Percentiles rank a stretch among this genome's conserved stretches.
phyloP scores from a whole-genome alignment of 2,329 filamentous ascomycete genomes.

The Xylariomycetidae sp. region DNA sequence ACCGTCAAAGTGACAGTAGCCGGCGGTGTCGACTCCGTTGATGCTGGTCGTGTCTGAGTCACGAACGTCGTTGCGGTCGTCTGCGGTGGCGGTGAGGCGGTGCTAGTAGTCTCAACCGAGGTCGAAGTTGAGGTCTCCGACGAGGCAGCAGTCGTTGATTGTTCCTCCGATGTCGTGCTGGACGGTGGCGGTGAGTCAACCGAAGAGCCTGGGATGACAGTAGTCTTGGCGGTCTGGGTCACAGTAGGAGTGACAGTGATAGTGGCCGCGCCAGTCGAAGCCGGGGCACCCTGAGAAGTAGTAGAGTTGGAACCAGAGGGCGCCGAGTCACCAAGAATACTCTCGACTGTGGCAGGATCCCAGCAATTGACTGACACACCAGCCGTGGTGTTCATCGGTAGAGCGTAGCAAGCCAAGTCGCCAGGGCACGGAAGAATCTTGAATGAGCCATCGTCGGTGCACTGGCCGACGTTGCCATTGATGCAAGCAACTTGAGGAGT shows the following conservation, averaged over 20 bases:
- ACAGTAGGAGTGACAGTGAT: constrained; percentile 20
- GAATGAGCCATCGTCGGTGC: constrained; percentile 34
- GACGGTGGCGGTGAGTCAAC: background rate
- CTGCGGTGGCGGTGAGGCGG: constrained; percentile 5
- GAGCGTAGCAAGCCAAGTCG: constrained; percentile 33
- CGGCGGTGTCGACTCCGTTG: constrained; percentile 4
- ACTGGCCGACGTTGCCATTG: constrained; percentile 41
- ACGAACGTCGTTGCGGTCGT: too few relatives aligned
- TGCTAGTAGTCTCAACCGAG: constrained; percentile 2
- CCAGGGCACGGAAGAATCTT: constrained; percentile 30
- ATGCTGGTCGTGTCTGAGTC: constrained; percentile 9
- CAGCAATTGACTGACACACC: constrained; percentile 47
- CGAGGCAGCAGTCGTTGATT: constrained; percentile 1
- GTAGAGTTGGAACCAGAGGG: constrained; percentile 7
- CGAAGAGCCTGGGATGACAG: constrained; percentile 4
- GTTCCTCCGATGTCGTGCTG: background rate
- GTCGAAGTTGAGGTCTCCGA: constrained; percentile 1
- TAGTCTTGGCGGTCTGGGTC: constrained; percentile 17
- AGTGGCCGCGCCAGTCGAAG: constrained; percentile 5
- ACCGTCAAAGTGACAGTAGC: constrained; percentile 4
- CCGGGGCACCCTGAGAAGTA: constrained; percentile 4
- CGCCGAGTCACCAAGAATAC: constrained; percentile 32
- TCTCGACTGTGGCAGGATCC: constrained; percentile 32
- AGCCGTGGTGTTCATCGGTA: constrained; percentile 43
- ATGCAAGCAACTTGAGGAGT: constrained; percentile 47